Conservation (phyloP, 2,329 filamentous ascomycete genomes). For the Drechslera avenae region DNA sequence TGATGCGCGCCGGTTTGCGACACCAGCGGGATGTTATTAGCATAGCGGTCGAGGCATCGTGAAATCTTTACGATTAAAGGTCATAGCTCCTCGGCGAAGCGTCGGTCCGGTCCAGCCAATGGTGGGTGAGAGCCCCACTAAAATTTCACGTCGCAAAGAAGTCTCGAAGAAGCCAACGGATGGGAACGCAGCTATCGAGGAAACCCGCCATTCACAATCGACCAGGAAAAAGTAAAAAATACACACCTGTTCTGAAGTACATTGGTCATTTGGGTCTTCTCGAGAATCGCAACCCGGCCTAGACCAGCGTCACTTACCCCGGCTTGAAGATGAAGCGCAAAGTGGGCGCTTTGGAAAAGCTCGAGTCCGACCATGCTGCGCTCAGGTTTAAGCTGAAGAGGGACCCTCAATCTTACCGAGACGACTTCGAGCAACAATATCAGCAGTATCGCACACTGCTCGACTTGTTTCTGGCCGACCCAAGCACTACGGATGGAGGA, state of each 20-base stretch:
- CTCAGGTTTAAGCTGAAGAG: conserved; percentile 73
- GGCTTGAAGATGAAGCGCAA: conserved; percentile 72
- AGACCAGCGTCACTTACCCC: neutral
- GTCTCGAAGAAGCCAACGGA: conserved; percentile 3
- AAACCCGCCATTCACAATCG: too few relatives aligned
- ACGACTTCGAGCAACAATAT: conserved; percentile 87
- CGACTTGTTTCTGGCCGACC: conserved; percentile 87
- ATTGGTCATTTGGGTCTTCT: too few relatives aligned
- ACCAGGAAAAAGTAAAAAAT: too few relatives aligned
- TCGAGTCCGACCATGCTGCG: conserved; percentile 76
- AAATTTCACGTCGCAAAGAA: conserved; percentile 24
- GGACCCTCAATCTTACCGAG: conserved; percentile 80
- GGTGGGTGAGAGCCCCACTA: conserved; percentile 16
- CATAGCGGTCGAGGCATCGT: conserved; percentile 5
- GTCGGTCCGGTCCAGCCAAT: conserved; percentile 20
- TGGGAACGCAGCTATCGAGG: neutral
- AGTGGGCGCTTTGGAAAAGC: conserved; percentile 90
- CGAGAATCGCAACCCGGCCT: too few relatives aligned
- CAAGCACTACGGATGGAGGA: conserved; percentile 76
- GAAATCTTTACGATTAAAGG: conserved; percentile 15
- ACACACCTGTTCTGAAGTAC: too few relatives aligned
- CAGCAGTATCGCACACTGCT: conserved; percentile 89
- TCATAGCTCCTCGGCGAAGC: conserved; percentile 21
- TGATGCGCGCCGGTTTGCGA: conserved; percentile 8
- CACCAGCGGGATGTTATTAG: conserved; percentile 5